Evolutionary conservation across 2,329 filamentous ascomycete species (phyloP).

Genomic region (Penicillium rolfsii): DNA sequence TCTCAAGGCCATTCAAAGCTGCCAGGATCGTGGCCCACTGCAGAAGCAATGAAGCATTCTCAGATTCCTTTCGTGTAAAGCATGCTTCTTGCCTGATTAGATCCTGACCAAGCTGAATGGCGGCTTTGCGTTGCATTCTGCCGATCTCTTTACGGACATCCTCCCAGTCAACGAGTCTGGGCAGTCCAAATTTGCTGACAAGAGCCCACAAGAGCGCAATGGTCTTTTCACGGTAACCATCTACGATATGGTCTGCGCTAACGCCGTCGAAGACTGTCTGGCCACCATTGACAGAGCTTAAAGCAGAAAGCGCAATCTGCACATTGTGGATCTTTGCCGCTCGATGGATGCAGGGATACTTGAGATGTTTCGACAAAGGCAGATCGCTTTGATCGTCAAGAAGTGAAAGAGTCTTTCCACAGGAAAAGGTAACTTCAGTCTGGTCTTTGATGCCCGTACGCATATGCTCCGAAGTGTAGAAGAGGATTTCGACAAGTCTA

Average conservation of each 20-base stretch:
- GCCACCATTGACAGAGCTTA: constrained; percentile 50
- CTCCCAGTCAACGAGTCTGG: constrained; percentile 58
- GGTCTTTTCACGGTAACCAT: constrained; percentile 67
- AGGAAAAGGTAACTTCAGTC: constrained; percentile 52
- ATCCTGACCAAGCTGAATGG: constrained; percentile 22
- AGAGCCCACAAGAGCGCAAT: constrained; percentile 64
- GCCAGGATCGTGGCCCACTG: constrained; percentile 60
- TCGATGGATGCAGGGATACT: constrained; percentile 59
- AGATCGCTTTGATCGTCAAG: constrained; percentile 44
- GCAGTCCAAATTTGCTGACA: constrained; percentile 60
- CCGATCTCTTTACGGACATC: constrained; percentile 57
- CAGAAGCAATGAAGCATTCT: constrained; percentile 49
- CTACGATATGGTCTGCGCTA: constrained; percentile 62
- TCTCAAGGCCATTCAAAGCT: constrained; percentile 47
- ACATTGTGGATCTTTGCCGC: constrained; percentile 64
- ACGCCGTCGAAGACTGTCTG: constrained; percentile 49
- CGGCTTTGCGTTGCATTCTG: constrained; percentile 43
- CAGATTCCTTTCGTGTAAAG: constrained; percentile 29
- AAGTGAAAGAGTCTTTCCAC: constrained; percentile 47
- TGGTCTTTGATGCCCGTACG: constrained; percentile 41
- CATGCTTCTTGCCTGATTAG: constrained; percentile 24
- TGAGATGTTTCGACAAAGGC: constrained; percentile 61
- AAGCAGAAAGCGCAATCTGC: constrained; percentile 58
- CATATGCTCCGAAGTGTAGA: constrained; percentile 48
- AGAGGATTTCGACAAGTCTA: constrained; percentile 61